Percentiles rank a stretch among this genome's conserved stretches.
Conservation (phyloP, 192 early-diverging fungal species). For the Linnemannia exigua region DNA sequence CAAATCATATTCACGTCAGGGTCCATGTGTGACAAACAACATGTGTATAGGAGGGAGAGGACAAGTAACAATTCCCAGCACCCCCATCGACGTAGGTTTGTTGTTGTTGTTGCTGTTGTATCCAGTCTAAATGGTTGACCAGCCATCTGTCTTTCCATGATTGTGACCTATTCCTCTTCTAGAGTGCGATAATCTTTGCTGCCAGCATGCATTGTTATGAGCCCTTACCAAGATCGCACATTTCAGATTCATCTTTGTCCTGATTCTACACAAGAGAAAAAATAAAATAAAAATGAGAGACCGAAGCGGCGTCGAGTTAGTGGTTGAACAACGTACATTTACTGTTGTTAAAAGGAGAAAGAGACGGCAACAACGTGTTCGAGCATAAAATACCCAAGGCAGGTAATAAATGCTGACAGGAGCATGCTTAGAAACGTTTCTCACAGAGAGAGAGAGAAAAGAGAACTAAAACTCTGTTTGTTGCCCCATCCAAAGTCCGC, state of each 20-base stretch:
- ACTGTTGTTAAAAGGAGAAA: neutral
- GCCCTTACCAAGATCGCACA: conserved; percentile 31
- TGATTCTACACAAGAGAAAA: neutral
- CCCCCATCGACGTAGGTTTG: neutral
- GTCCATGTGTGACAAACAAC: conserved; percentile 19
- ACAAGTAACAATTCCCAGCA: neutral
- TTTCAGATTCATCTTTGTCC: neutral
- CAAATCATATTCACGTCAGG: no score
- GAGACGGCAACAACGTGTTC: neutral
- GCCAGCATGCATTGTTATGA: neutral
- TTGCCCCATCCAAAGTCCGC: neutral
- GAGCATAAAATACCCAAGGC: no score
- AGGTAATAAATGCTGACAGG: neutral
- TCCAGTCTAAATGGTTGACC: neutral
- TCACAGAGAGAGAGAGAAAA: neutral
- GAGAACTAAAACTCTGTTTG: neutral
- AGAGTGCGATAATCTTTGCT: neutral
- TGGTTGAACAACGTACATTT: neutral
- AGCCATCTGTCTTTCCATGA: neutral
- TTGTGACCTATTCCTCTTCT: neutral
- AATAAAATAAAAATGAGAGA: no score
- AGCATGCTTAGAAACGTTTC: no score
- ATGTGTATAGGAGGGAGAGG: no score
- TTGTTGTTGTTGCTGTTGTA: neutral
- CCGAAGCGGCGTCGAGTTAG: neutral